Evolutionary conservation across 148 eudicot species (phyloP).

Genomic region (Persicaria tinctoria): DNA sequence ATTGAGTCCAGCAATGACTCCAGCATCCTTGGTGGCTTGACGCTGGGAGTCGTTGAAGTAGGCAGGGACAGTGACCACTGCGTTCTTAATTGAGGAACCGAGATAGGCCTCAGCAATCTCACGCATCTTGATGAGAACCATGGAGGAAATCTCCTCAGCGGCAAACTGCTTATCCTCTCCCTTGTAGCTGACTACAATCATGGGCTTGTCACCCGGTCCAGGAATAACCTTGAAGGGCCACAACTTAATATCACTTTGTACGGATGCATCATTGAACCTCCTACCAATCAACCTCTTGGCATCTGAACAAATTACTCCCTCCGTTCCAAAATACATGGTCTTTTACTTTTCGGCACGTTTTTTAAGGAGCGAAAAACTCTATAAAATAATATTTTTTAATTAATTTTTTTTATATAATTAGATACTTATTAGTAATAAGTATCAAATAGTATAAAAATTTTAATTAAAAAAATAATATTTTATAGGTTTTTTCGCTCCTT

Average conservation of each 20-base stretch:
- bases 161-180: conserved; percentile 10
- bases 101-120: conserved; percentile 16
- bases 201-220: conserved; percentile 12
- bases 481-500: too few species aligned
- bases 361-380: too few species aligned
- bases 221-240: conserved; percentile 13
- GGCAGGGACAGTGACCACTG: conserved; percentile 15
- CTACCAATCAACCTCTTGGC: conserved; percentile 15
- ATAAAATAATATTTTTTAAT: too few species aligned
- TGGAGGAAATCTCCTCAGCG: conserved; percentile 10
- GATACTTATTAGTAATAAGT: too few species aligned
- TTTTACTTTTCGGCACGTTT: too few species aligned
- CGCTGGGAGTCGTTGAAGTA: conserved; percentile 17
- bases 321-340: too few species aligned
- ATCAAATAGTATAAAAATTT: too few species aligned
- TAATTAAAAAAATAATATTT: too few species aligned
- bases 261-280: conserved; percentile 4
- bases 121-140: conserved; percentile 15
- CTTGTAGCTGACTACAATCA: conserved; percentile 11
- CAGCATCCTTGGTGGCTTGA: conserved; percentile 13
- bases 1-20: conserved; percentile 14
- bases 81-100: conserved; percentile 12
- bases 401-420: too few species aligned
- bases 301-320: too few species aligned
- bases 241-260: conserved; percentile 9